These are phyloP conservation scores for Moesziomyces globuligerus DNA, from an alignment of 1,284 basidiomycete species.

Conservation along the genomic window DNA sequence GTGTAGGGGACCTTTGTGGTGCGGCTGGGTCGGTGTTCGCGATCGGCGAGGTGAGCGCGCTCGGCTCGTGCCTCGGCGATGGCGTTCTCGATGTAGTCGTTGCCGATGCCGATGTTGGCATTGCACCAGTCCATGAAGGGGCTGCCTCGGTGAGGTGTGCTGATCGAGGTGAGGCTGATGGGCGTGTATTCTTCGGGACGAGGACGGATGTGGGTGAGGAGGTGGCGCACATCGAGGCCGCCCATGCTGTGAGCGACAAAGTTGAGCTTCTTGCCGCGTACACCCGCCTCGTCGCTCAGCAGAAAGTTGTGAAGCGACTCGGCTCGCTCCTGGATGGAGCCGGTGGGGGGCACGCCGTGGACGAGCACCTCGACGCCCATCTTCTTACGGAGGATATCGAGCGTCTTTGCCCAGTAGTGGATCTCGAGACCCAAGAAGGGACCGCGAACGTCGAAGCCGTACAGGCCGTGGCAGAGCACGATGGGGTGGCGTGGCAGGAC, in stretches of 20 bases:
- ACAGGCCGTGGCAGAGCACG: conserved; percentile 87
- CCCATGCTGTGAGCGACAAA: conserved; percentile 96
- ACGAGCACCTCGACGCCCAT: conserved; percentile 93
- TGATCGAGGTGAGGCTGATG: conserved; percentile 86
- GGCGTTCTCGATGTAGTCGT: conserved; percentile 61
- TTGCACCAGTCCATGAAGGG: conserved; percentile 99
- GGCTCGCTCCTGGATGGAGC: conserved; percentile 86
- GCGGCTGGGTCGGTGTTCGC: conserved; percentile 21
- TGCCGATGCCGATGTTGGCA: conserved; percentile 65
- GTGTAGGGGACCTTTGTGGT: conserved; percentile 51
- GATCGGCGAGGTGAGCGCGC: conserved; percentile 27
- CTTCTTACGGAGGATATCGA: conserved; percentile 82
- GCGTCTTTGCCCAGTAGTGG: conserved; percentile 94
- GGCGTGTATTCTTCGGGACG: conserved; percentile 78
- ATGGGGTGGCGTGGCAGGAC: conserved; percentile 86
- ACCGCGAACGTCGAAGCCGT: conserved; percentile 90
- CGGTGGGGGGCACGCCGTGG: conserved; percentile 94
- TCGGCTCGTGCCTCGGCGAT: conserved; percentile 49
- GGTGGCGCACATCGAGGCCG: conserved; percentile 73
- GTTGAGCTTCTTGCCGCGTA: conserved; percentile 80
- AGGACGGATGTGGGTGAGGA: conserved; percentile 87
- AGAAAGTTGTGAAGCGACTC: conserved; percentile 81
- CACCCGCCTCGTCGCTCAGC: conserved; percentile 71
- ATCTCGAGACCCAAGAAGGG: conserved; percentile 76
- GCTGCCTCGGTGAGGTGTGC: conserved; percentile 93